Evolutionary conservation across 2,329 filamentous ascomycete species (phyloP).

Genomic region (Penicillium sp.): DNA sequence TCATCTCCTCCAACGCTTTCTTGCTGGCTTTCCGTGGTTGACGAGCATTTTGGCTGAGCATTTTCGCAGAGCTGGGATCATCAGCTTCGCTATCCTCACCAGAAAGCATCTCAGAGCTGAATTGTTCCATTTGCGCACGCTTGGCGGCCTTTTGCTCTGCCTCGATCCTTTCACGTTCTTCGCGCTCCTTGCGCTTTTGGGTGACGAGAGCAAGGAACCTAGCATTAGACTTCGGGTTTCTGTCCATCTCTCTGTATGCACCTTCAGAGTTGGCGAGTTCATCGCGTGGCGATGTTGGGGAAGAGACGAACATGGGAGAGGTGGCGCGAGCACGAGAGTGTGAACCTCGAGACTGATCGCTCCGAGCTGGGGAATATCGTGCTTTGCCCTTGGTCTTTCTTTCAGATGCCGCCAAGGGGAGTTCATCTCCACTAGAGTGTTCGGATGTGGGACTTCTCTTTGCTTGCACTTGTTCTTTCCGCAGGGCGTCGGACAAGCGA

Average conservation of each 20-base stretch:
- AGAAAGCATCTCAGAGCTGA: slow-evolving; percentile 44
- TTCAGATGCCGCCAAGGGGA: slow-evolving; percentile 29
- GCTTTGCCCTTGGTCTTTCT: slow-evolving; percentile 28
- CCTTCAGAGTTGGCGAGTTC: slow-evolving; percentile 17
- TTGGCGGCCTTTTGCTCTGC: slow-evolving; percentile 41
- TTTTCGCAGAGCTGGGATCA: slow-evolving; percentile 63
- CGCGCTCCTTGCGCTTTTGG: slow-evolving; percentile 68
- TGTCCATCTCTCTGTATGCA: slow-evolving; percentile 22
- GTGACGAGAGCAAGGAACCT: slow-evolving; percentile 71
- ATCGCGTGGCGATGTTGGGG: slow-evolving; percentile 16
- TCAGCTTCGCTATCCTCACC: slow-evolving; percentile 57
- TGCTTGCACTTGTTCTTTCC: slow-evolving; percentile 15
- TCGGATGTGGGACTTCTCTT: slow-evolving; percentile 7
- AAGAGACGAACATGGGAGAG: slow-evolving; percentile 49
- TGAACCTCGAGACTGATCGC: slow-evolving; percentile 26
- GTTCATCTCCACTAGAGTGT: slow-evolving; percentile 27
- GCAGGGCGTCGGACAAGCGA: slow-evolving; percentile 35
- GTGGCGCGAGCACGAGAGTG: slow-evolving; percentile 25
- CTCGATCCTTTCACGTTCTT: slow-evolving; percentile 62
- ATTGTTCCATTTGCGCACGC: slow-evolving; percentile 30
- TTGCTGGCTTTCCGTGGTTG: slow-evolving; percentile 82
- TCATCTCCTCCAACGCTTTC: slow-evolving; percentile 93
- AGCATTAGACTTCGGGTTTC: slow-evolving; percentile 46
- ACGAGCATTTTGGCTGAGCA: slow-evolving; percentile 66
- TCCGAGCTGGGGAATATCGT: slow-evolving; percentile 27